Conservation (phyloP, 495 filamentous ascomycete genomes). For the Tuber microsphaerosporum region DNA sequence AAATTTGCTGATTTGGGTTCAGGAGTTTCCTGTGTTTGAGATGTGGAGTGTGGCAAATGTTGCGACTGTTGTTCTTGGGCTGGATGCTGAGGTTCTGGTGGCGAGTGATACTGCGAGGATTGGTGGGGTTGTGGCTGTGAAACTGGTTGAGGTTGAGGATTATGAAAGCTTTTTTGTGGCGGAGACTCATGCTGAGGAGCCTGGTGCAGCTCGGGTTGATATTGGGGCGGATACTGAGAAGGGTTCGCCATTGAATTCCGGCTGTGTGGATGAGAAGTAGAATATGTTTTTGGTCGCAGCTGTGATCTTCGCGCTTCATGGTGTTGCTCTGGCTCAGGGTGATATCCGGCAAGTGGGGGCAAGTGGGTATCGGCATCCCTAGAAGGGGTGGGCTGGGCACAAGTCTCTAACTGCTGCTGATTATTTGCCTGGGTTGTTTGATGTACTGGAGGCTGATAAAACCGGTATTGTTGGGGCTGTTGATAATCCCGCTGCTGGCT, state of each 20-base stretch:
- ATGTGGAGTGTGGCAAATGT: slow-evolving; percentile 4
- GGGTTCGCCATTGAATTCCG: neutral
- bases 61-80: slow-evolving; percentile 3
- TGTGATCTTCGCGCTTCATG: neutral
- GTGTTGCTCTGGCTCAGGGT: neutral
- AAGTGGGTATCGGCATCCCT: neutral
- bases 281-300: slow-evolving; percentile 1
- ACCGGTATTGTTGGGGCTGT: neutral
- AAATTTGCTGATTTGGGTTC: slow-evolving; percentile 13
- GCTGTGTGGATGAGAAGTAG: slow-evolving; percentile 9
- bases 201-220: neutral
- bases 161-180: neutral
- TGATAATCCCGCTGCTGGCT: neutral
- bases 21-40: slow-evolving; percentile 5
- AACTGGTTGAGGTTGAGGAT: neutral
- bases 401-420: neutral
- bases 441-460: neutral
- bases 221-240: neutral
- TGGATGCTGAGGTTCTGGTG: slow-evolving; percentile 4
- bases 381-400: neutral
- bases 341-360: neutral
- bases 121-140: slow-evolving; percentile 7
- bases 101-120: slow-evolving; percentile 1
- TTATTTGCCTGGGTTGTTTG: neutral
- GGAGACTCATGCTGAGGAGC: neutral